Evolutionary conservation across 2,329 filamentous ascomycete species (phyloP), one percentile per base, ranked within the genome.

Genomic region (Trichoderma arundinaceum): DNA sequence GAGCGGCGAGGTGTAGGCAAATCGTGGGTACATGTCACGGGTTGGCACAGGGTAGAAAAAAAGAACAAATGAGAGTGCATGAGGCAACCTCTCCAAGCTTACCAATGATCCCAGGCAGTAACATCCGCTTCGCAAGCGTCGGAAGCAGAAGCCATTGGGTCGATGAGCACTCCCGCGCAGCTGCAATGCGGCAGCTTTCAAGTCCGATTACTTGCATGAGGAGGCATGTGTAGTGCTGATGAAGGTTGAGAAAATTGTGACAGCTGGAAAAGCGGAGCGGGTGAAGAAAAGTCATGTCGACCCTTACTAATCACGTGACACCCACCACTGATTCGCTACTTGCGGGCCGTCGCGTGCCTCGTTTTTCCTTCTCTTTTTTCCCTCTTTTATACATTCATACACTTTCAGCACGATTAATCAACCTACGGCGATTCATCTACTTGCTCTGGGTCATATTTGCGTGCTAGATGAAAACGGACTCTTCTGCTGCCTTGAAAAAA

Each of bases 1-100:
- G 73, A 78, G 77, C 81, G 81, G 83, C 80, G 77, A 84, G 81
- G 84, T 85, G 85, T 82, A 86, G 85, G 85, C 83, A 87, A 82
- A 81, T 80, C 79, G 84, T 86, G 84, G 83, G 80, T 66, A 60
- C 43, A 41, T 67, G 43, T 60, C 48, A 53, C 49, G 7, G 6
- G 48, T 35, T 51, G 41, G 28, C 49, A 52, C 28, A 39, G 17
- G 13, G 33, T 7, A 39, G 5, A 13, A 19, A 28, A 38, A 48
- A 7, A 59, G 1, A 38, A 38, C 10, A 38, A 38, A 62, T 4
- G 35, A 35, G 10, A 33, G 8, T 5, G 39, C n/a, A n/a, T 17
- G 12, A 22, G 22, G 12, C 28, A 39, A 12, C 48, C 38, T 38
- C 28, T 35, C 38, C 13, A 43, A 46, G 54, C 59, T 44, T 53